These are phyloP conservation scores for Cryptococcus sp. DNA, from an alignment of 1,284 basidiomycete species.

Conservation along the genomic window DNA sequence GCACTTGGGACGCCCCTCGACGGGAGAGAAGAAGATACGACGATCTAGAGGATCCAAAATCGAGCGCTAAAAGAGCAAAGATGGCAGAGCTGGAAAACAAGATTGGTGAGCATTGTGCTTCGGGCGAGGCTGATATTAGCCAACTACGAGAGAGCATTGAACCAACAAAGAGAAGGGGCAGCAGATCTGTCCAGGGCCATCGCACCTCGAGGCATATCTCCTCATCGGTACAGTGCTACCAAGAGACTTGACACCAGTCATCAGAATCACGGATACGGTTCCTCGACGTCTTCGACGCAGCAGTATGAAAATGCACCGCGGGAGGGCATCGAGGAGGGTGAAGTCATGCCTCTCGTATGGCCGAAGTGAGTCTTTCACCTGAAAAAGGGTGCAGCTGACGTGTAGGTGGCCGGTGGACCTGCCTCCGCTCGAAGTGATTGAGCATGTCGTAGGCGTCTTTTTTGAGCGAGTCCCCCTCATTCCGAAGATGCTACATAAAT, in stretches of 20 bases:
- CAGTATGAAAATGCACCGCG: not conserved
- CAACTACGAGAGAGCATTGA: not conserved
- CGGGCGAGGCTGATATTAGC: not conserved
- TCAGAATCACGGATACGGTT: not conserved
- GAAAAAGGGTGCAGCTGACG: not conserved
- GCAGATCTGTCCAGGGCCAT: too few species aligned
- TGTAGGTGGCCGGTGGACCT: conserved; percentile 37
- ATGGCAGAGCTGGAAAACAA: conserved; percentile 17
- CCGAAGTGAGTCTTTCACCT: conserved; percentile 23
- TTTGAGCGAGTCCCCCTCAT: conserved; percentile 36
- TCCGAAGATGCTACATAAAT: conserved; percentile 35
- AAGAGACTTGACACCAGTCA: too few species aligned
- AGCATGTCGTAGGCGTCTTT: conserved; percentile 35
- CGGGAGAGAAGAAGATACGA: conserved; percentile 5
- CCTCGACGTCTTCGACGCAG: not conserved
- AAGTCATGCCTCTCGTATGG: conserved; percentile 13
- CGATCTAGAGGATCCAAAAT: conserved; percentile 3
- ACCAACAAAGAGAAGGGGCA: too few species aligned
- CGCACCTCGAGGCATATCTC: too few species aligned
- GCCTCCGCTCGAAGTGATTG: conserved; percentile 28
- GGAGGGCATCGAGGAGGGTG: not conserved
- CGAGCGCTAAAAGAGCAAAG: conserved; percentile 12
- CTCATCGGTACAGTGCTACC: too few species aligned
- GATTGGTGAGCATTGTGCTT: conserved; percentile 10
- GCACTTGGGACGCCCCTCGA: conserved; percentile 37